Base-by-base conservation (phyloP, 352 stramenopile species). In the Phytophthora ramorum region DNA sequence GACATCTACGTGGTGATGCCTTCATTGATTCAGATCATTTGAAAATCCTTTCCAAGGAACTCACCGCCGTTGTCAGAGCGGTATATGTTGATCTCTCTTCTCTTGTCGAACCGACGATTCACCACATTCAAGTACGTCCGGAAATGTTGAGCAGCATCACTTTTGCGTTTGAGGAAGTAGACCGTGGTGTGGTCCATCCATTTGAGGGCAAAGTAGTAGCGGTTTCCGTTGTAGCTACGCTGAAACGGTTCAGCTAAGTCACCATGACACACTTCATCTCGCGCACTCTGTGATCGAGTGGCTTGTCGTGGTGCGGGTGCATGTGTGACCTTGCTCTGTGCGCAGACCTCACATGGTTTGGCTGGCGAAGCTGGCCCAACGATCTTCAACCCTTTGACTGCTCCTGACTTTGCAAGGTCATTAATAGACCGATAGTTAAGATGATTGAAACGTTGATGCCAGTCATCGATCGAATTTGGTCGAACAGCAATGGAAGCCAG, bases 51-150 rank as follows among this genome's bases (percentile, higher is more conserved):
- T 0, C 13, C 43, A 0, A 57, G 0, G 22, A 68, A 52, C n/a
- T 68, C 50, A 6, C 59, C 50, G 3, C 57, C 57, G 38, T 58
- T 65, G 19, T 65, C 44, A 2, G 50, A 68, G 3, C 57, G 35
- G 19, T 41, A 14, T 9, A 38, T 46, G 8, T 28, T 22, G n/a
- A 35, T 41, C 9, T 7, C 14, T 38, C 16, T 7, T 34, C 7
- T 2, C 17, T 9, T 9, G 2, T 22, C 6, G 16, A 22, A 44
- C 9, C 3, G 19, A 8, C 8, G 9, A 38, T 38, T 44, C 20
- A 44, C 37, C 4, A 48, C 30, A 16, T 17, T 37, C 5, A 58
- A 8, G 10, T 48, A 58, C 4, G 37, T 26, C 14, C 32, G 10
- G 13, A 58, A 58, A 13, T 4, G 3, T 0, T 3, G 4, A 16